Evolutionary conservation across 257 asterid species (phyloP).

Genomic region (Gentiana straminea): DNA sequence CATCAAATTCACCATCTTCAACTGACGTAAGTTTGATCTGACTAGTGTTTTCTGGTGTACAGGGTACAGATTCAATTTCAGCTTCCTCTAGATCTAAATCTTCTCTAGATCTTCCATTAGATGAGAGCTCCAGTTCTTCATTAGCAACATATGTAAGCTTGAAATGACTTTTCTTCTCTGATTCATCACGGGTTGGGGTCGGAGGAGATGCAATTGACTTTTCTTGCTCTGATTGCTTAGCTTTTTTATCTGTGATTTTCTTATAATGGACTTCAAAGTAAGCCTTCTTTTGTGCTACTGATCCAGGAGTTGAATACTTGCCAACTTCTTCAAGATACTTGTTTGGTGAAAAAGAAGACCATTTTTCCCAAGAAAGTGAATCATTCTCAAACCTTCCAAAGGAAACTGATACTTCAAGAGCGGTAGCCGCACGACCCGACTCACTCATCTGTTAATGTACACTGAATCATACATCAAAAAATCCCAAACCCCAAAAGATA

Average conservation of each 20-base stretch:
- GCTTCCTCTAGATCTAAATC: conserved; percentile 21
- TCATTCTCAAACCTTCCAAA: conserved; percentile 84
- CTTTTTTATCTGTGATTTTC: conserved; percentile 69
- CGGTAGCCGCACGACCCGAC: conserved; percentile 31
- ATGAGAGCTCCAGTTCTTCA: conserved; percentile 2
- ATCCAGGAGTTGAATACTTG: conserved; percentile 76
- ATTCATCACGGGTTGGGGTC: conserved; percentile 14
- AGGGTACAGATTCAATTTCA: conserved; percentile 3
- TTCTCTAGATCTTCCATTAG: conserved; percentile 20
- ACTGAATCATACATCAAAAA: conserved; percentile 13
- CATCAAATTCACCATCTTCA: conserved; percentile 5
- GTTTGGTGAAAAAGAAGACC: conserved; percentile 87
- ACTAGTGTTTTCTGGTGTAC: conserved; percentile 18
- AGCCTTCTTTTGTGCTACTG: conserved; percentile 88
- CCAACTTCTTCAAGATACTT: conserved; percentile 94
- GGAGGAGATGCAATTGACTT: conserved; percentile 16
- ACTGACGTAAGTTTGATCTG: conserved; percentile 10
- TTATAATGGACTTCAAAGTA: conserved; percentile 94
- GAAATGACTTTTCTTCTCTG: conserved; percentile 15
- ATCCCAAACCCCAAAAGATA: neutral
- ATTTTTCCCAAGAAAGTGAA: conserved; percentile 89
- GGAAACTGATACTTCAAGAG: conserved; percentile 77
- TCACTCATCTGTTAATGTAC: conserved; percentile 62
- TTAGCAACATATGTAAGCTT: conserved; percentile 14
- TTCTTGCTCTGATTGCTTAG: conserved; percentile 63